Conservation (phyloP, 257 asterid species). For the Rauvolfia tetraphylla region DNA sequence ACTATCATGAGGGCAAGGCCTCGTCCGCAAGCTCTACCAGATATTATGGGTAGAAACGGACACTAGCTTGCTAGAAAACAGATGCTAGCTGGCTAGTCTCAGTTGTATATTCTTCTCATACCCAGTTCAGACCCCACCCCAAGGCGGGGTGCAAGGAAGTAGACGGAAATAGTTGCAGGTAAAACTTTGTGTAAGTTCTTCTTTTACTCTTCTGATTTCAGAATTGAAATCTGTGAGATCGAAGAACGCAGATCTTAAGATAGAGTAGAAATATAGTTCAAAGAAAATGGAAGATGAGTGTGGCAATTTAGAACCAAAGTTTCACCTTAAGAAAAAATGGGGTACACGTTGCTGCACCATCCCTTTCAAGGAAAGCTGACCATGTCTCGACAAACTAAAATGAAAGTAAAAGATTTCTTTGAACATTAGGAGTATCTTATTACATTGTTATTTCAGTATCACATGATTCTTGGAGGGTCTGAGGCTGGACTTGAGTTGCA, state of each 20-base stretch:
- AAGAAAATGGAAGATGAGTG: not conserved
- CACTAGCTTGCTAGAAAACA: constrained; percentile 58
- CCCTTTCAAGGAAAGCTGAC: not conserved
- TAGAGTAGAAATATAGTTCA: not conserved
- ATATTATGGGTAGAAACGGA: constrained; percentile 59
- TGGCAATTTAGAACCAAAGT: not conserved
- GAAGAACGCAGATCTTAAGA: not conserved
- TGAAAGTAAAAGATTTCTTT: not conserved
- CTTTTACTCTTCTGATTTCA: not conserved
- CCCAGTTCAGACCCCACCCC: constrained; percentile 46
- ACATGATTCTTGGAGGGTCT: not conserved
- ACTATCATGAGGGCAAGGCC: constrained; percentile 81
- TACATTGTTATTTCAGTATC: not conserved
- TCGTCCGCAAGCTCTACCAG: constrained; percentile 77
- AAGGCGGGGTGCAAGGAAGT: constrained; percentile 32
- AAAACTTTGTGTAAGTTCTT: not conserved
- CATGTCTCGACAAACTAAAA: not conserved
- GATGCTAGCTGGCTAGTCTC: constrained; percentile 47
- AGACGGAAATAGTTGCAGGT: constrained; percentile 54
- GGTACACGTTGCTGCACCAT: not conserved
- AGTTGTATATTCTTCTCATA: constrained; percentile 40
- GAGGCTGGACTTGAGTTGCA: not conserved
- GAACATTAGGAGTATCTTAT: not conserved
- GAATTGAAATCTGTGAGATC: not conserved
- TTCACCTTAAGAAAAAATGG: not conserved